Conservation (phyloP, 192 early-diverging fungal genomes). For the Paraglomus brasilianum region DNA sequence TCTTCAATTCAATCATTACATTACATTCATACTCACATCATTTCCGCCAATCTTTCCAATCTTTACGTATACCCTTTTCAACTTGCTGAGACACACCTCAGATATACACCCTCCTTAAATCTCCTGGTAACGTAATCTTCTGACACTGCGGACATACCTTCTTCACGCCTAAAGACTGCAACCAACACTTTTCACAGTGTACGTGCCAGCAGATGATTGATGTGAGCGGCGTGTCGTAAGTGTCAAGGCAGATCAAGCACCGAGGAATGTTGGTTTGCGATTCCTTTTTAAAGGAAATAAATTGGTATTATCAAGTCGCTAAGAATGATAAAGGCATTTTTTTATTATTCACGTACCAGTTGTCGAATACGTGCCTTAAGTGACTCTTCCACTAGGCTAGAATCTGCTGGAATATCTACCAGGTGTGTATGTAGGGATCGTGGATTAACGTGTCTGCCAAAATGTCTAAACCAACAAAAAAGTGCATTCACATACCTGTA, state of each 20-base stretch:
- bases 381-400: conserved; percentile 23
- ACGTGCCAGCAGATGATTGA: conserved; percentile 93
- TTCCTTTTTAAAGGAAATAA: conserved; percentile 53
- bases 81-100: conserved; percentile 38
- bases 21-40: too few relatives aligned
- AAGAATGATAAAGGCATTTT: conserved; percentile 70
- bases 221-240: conserved; percentile 65
- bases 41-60: too few relatives aligned
- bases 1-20: too few relatives aligned
- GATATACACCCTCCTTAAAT: conserved; percentile 78
- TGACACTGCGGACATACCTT: conserved; percentile 90
- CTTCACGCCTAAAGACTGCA: conserved; percentile 79
- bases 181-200: conserved; percentile 87
- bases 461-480: too few relatives aligned
- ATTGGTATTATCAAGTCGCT: conserved; percentile 75
- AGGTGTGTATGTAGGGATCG: neutral
- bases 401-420: neutral
- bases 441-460: too few relatives aligned
- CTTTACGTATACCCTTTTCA: neutral
- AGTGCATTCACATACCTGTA: too few relatives aligned
- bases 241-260: conserved; percentile 81
- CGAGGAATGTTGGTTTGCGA: conserved; percentile 49
- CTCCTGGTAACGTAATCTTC: conserved; percentile 78
- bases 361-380: conserved; percentile 13
- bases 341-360: conserved; percentile 32